Evolutionary conservation across 2,329 filamentous ascomycete genomes (phyloP), one percentile per base, ranked within the genome.

Genomic region (Sporothrix dimorphospora): DNA sequence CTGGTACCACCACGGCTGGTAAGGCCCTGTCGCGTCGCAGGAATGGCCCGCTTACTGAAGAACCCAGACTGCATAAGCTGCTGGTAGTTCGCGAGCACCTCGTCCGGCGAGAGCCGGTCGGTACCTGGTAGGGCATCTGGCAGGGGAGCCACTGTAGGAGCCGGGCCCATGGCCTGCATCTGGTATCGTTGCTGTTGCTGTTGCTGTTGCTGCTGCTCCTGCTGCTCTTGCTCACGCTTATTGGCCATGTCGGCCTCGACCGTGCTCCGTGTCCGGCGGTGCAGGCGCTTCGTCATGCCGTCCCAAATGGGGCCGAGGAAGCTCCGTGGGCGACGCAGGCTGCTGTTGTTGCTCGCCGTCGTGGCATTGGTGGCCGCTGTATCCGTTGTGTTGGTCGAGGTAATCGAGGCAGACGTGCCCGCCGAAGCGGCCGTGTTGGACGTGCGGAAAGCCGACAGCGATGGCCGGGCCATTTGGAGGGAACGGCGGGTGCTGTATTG

Each of bases 1-100:
- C n/a, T 19, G 19, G 63, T 47, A 14, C 51, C 30, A 5, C 69
- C 45, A 40, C 69, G 47, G 27, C 74, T 74, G 14, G 76, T 79
- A 27, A 78, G 77, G 1, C 81, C 84, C 77, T 86, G 85, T 3
- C 87, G 82, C 1, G 86, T 87, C 4, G 86, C 88, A 73, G 86
- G 85, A 73, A 89, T 89, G 69, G 87, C 87, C 74, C 88, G 87
- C 30, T 85, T 81, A 63, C 84, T 82, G 78, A 89, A 89, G 83
- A 89, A 89, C 73, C 87, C 87, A 6, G 83, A 83, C 2, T 86
- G 84, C 75, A 89, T 82, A 72, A 89, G 83, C 75, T 86, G 80
- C 75, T 88, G 85, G 78, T 89, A 89, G 77, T 82, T 88, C 73
- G 85, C 83, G 77, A 88, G 75, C 70, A 89, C 83, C 72, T 89